Conservation (phyloP, 768 basidiomycete genomes). For the Rhizopogon salebrosus region DNA sequence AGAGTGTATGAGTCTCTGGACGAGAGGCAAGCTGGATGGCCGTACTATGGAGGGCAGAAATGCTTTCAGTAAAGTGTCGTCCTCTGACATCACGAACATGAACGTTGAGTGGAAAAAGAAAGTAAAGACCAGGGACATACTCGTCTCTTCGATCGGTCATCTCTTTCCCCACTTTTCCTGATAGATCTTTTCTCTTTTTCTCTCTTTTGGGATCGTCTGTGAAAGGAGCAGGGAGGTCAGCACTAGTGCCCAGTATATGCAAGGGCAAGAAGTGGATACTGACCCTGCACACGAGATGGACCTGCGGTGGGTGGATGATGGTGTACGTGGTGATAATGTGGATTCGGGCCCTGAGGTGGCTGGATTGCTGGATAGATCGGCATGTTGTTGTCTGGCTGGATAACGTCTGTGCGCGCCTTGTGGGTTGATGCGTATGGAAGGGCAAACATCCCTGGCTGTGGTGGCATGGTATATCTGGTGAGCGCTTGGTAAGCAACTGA, state of each 20-base stretch:
- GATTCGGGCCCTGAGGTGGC: slow-evolving; percentile 12
- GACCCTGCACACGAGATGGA: slow-evolving; percentile 39
- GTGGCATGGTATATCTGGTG: slow-evolving; percentile 44
- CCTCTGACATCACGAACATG: slow-evolving; percentile 35
- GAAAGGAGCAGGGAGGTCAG: not conserved
- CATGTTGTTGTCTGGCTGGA: slow-evolving; percentile 18
- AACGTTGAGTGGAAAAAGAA: slow-evolving; percentile 1
- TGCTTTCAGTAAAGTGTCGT: slow-evolving; percentile 57
- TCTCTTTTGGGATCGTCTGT: slow-evolving; percentile 53
- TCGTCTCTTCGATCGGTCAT: slow-evolving; percentile 72
- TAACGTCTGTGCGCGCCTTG: slow-evolving; percentile 33
- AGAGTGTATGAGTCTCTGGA: slow-evolving; percentile 61
- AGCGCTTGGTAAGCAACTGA: not conserved
- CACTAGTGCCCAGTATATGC: too few relatives aligned
- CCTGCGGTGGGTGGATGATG: slow-evolving; percentile 37
- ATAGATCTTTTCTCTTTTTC: slow-evolving; percentile 62
- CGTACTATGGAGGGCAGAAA: slow-evolving; percentile 53
- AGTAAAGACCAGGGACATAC: slow-evolving; percentile 37
- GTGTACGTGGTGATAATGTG: slow-evolving; percentile 32
- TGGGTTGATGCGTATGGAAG: slow-evolving; percentile 49
- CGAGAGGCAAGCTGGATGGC: slow-evolving; percentile 61
- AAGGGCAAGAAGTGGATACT: slow-evolving; percentile 14
- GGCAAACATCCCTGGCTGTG: slow-evolving; percentile 65
- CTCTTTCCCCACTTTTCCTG: slow-evolving; percentile 69
- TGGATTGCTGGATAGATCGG: slow-evolving; percentile 8